A percentile compares a stretch with the other conserved stretches of the same genome.
Evolutionary conservation across 805 yeast species (phyloP).

Genomic region (Groenewaldozyma tartarivorans): DNA sequence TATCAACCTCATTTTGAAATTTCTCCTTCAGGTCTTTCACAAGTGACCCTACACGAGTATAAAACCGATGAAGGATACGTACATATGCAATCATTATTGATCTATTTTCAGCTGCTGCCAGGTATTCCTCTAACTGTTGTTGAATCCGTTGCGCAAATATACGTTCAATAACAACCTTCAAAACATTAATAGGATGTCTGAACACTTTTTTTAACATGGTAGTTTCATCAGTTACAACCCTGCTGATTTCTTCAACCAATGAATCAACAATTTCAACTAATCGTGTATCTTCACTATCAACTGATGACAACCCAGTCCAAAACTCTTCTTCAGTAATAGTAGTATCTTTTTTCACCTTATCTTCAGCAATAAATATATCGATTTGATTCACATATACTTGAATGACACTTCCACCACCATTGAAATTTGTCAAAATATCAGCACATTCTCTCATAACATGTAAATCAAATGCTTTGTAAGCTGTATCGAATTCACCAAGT

Average conservation of each 20-base stretch:
- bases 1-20: constrained; percentile 31
- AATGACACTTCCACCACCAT: constrained; percentile 76
- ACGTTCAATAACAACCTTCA: constrained; percentile 63
- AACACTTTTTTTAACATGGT: constrained; percentile 67
- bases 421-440: constrained; percentile 63
- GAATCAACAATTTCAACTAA: constrained; percentile 45
- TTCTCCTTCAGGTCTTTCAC: constrained; percentile 58
- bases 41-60: constrained; percentile 46
- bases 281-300: constrained; percentile 38
- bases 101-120: constrained; percentile 53
- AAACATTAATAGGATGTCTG: constrained; percentile 53
- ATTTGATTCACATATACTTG: constrained; percentile 76
- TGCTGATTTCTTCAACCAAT: constrained; percentile 44
- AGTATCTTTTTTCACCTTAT: constrained; percentile 29
- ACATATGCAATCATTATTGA: constrained; percentile 59
- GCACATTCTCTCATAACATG: constrained; percentile 67
- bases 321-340: constrained; percentile 25
- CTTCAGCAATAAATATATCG: constrained; percentile 49
- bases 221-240: constrained; percentile 54
- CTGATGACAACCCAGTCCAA: constrained; percentile 57
- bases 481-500: constrained; percentile 59
- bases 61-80: constrained; percentile 62
- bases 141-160: constrained; percentile 60
- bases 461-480: constrained; percentile 61
- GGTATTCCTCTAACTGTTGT: constrained; percentile 38